Percentiles rank a stretch among this genome's conserved stretches.
Evolutionary conservation across 768 basidiomycete genomes (phyloP).

Genomic region (Rhizopogon salebrosus): DNA sequence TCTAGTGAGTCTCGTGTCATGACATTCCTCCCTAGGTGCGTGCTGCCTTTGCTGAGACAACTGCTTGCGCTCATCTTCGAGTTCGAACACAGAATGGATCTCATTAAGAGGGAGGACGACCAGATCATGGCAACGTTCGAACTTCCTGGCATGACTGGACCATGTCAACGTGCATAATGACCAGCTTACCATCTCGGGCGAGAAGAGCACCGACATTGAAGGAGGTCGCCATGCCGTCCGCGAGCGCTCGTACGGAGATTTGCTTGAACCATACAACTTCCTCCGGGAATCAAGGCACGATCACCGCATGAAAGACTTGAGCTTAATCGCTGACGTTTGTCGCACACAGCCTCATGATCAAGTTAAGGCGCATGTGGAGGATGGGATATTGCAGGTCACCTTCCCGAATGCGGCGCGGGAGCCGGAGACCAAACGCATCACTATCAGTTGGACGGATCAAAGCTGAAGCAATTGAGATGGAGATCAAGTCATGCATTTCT

Average conservation of each 20-base stretch:
- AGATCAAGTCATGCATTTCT: too few relatives aligned
- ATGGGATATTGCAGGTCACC: too few relatives aligned
- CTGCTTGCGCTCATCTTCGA: background rate
- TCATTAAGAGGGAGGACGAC: conserved; percentile 40
- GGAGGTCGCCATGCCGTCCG: conserved; percentile 35
- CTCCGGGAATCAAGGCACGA: conserved; percentile 42
- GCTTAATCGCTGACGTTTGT: background rate
- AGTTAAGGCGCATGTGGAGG: too few relatives aligned
- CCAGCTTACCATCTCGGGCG: conserved; percentile 43
- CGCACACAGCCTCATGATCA: conserved; percentile 22
- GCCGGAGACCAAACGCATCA: too few relatives aligned
- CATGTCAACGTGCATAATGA: conserved; percentile 41
- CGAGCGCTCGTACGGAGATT: conserved; percentile 42
- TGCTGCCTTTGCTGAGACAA: too few relatives aligned
- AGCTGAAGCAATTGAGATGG: too few relatives aligned
- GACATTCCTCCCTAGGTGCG: conserved; percentile 21
- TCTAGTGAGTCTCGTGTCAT: background rate
- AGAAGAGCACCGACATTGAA: conserved; percentile 29
- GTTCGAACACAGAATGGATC: conserved; percentile 32
- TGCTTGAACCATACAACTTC: conserved; percentile 40
- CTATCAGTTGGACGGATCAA: too few relatives aligned
- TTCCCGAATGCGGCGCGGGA: too few relatives aligned
- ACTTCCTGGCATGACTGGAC: conserved; percentile 49
- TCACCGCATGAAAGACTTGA: too few relatives aligned
- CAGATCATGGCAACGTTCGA: conserved; percentile 49